Evolutionary conservation across 2,329 filamentous ascomycete genomes (phyloP).

Genomic region (Epichloe coenophiala): DNA sequence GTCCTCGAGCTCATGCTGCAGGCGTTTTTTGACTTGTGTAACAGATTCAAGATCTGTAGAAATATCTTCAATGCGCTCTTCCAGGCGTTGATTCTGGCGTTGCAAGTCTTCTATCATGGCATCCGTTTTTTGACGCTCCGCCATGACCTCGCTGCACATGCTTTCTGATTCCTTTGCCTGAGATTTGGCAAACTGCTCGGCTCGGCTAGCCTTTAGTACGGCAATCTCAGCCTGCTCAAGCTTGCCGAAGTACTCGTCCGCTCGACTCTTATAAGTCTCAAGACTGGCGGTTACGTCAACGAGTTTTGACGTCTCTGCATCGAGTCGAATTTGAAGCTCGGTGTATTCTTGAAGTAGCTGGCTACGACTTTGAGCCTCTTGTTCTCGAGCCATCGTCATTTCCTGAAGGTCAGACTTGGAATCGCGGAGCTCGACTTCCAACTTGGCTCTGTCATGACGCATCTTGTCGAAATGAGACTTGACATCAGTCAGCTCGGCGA

Average conservation of each 20-base stretch:
- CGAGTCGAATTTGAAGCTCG: slow-evolving; percentile 83
- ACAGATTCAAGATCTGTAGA: slow-evolving; percentile 79
- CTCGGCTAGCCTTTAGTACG: slow-evolving; percentile 79
- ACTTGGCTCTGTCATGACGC: slow-evolving; percentile 62
- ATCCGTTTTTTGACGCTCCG: slow-evolving; percentile 85
- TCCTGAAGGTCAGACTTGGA: slow-evolving; percentile 73
- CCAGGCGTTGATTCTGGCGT: slow-evolving; percentile 74
- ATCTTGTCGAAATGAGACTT: slow-evolving; percentile 80
- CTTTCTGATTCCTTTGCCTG: slow-evolving; percentile 88
- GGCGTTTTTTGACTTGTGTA: slow-evolving; percentile 78
- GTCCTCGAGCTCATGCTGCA: slow-evolving; percentile 95
- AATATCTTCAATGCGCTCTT: slow-evolving; percentile 83
- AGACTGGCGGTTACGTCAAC: slow-evolving; percentile 75
- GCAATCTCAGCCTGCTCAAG: slow-evolving; percentile 94
- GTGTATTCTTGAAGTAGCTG: slow-evolving; percentile 87
- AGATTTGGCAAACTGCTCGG: slow-evolving; percentile 85
- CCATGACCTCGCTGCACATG: slow-evolving; percentile 76
- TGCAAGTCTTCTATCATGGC: slow-evolving; percentile 78
- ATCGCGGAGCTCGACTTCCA: slow-evolving; percentile 83
- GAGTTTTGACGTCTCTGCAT: slow-evolving; percentile 75
- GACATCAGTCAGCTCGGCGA: slow-evolving; percentile 73
- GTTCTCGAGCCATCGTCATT: slow-evolving; percentile 62
- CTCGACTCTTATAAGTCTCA: slow-evolving; percentile 76
- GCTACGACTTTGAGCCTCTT: slow-evolving; percentile 74
- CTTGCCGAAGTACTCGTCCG: slow-evolving; percentile 94